These are phyloP conservation scores for Phytophthora crassamura DNA, from an alignment of 352 stramenopile genomes.

Conservation along the genomic window DNA sequence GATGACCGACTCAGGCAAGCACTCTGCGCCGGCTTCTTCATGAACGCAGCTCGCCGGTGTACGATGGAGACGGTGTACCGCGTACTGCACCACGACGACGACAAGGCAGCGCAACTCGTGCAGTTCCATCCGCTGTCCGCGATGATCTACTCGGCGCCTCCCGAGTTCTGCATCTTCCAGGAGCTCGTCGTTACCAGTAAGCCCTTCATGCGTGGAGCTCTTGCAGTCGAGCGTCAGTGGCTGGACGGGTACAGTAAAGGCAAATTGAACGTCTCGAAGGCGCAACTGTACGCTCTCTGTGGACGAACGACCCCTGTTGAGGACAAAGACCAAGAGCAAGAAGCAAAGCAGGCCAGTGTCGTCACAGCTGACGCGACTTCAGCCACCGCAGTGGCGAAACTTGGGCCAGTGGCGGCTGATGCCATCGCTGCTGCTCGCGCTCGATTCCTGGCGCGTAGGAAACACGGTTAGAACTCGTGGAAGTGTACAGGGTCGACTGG, in stretches of 20 bases:
- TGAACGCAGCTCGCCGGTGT: constrained; percentile 65
- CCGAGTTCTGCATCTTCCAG: constrained; percentile 70
- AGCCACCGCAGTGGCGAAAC: constrained; percentile 4
- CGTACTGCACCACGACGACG: constrained; percentile 29
- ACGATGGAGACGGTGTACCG: constrained; percentile 74
- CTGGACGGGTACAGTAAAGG: constrained; percentile 48
- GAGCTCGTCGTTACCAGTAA: constrained; percentile 80
- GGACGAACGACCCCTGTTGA: constrained; percentile 35
- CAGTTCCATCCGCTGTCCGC: constrained; percentile 75
- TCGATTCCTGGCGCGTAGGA: constrained; percentile 55
- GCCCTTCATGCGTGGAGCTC: constrained; percentile 66
- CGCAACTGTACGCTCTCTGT: constrained; percentile 60
- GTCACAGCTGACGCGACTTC: not conserved
- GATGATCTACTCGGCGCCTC: constrained; percentile 52
- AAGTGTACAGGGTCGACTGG: no score
- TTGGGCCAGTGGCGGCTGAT: constrained; percentile 27
- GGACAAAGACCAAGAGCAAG: not conserved
- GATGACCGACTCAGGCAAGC: constrained; percentile 47
- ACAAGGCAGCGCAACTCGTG: constrained; percentile 51
- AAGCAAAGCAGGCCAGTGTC: not conserved
- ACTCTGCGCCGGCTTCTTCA: constrained; percentile 75
- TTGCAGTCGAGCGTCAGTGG: constrained; percentile 62
- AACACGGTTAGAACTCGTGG: constrained; percentile 1
- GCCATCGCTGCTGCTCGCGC: constrained; percentile 49
- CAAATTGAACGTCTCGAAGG: constrained; percentile 36